Evolutionary conservation across 208 protist genomes (phyloP).

Genomic region (Trypanosoma boissoni): DNA sequence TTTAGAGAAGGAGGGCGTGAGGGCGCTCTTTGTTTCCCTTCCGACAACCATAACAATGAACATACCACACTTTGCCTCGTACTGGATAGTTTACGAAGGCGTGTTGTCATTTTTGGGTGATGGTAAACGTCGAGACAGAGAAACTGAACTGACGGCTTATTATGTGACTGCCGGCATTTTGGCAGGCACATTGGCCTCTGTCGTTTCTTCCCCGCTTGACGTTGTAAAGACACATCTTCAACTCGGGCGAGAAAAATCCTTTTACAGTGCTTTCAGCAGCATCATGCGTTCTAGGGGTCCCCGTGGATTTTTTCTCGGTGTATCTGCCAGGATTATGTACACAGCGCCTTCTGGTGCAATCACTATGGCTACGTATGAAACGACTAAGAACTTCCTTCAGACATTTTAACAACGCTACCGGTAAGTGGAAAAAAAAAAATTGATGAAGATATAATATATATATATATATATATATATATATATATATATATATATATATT

Average conservation of each 20-base stretch:
- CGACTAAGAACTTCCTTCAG: constrained; percentile 51
- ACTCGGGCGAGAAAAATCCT: constrained; percentile 39
- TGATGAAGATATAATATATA: constrained; percentile 22
- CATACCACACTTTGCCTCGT: constrained; percentile 87
- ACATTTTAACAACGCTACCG: constrained; percentile 14
- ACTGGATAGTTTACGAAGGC: constrained; percentile 92
- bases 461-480: constrained; percentile 24
- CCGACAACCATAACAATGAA: constrained; percentile 93
- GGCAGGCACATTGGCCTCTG: constrained; percentile 79
- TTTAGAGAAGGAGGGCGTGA: constrained; percentile 50
- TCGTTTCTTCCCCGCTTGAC: constrained; percentile 92
- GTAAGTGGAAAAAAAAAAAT: too few species aligned
- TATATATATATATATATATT: constrained; percentile 21
- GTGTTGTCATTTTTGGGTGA: constrained; percentile 42
- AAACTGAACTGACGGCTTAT: constrained; percentile 46
- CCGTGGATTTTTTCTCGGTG: constrained; percentile 68
- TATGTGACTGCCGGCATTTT: constrained; percentile 76
- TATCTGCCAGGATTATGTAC: constrained; percentile 83
- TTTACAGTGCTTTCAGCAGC: constrained; percentile 19
- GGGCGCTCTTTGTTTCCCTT: constrained; percentile 79
- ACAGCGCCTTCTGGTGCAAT: constrained; percentile 88
- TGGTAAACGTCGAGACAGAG: constrained; percentile 32
- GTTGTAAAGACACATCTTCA: constrained; percentile 91
- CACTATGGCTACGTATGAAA: constrained; percentile 93
- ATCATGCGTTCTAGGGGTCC: constrained; percentile 45